Percentiles rank a stretch among this genome's conserved stretches.
These are phyloP conservation scores for Fusarium papillatum DNA, from an alignment of 2,329 filamentous ascomycete species.

Conservation along the genomic window DNA sequence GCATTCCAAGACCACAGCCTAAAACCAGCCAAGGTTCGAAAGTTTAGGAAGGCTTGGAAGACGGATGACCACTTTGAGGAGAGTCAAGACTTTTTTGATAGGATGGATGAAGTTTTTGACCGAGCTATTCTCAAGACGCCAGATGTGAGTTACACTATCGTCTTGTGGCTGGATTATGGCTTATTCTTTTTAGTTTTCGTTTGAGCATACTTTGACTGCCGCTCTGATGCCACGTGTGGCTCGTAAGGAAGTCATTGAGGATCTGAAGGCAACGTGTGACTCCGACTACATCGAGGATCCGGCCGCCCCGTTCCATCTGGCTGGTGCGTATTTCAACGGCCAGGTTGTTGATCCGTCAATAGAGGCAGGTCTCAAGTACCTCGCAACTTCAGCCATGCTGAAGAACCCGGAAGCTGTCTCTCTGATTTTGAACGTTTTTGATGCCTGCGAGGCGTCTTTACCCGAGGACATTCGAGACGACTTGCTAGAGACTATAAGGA, in stretches of 20 bases:
- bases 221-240: neutral
- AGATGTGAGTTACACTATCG: neutral
- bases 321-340: neutral
- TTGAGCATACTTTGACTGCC: neutral
- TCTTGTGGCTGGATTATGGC: neutral
- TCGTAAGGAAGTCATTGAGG: neutral
- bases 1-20: neutral
- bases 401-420: neutral
- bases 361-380: neutral
- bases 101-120: neutral
- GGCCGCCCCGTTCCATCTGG: neutral
- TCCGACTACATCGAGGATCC: neutral
- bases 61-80: neutral
- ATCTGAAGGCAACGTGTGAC: neutral
- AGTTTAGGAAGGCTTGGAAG: neutral
- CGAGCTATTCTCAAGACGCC: neutral
- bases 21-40: neutral
- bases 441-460: neutral
- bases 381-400: neutral
- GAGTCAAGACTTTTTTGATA: neutral
- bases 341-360: neutral
- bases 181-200: neutral
- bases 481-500: neutral
- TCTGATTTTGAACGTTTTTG: neutral
- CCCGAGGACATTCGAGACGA: neutral